Conservation (phyloP, 2,329 filamentous ascomycete species). For the Alternaria viburni region DNA sequence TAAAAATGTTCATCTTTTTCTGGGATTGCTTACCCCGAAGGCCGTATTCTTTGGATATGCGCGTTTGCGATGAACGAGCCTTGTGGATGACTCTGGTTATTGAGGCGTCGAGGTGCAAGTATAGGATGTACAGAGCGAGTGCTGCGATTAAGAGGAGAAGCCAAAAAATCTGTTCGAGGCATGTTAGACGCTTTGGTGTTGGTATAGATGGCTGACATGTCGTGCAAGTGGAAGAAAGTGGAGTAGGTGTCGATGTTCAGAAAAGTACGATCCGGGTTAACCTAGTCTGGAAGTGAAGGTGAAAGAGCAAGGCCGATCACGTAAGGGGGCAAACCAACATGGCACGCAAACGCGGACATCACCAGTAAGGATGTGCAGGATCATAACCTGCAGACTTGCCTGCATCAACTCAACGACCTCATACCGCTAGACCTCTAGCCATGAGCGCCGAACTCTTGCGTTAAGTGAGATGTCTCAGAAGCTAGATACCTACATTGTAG, state of each 20-base stretch:
- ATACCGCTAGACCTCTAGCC: no score
- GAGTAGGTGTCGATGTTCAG: neutral
- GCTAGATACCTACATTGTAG: no score
- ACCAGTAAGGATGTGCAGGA: neutral
- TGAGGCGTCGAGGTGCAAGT: neutral
- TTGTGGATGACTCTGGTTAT: neutral
- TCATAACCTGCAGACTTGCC: no score
- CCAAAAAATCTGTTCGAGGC: neutral
- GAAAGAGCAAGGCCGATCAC: neutral
- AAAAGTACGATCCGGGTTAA: neutral
- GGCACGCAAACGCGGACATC: neutral
- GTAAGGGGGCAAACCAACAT: neutral
- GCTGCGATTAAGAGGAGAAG: neutral
- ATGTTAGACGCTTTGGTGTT: neutral
- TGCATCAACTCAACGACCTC: no score
- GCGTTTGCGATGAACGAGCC: neutral
- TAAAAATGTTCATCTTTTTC: neutral
- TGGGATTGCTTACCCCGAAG: neutral
- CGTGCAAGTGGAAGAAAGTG: neutral
- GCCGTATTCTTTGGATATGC: neutral
- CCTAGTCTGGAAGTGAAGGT: neutral
- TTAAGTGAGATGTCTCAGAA: neutral
- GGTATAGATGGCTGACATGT: neutral
- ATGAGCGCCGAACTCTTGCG: neutral
- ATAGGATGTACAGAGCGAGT: neutral